These are phyloP conservation scores for Phytophthora litchii DNA, from an alignment of 352 stramenopile species.

Conservation along the genomic window DNA sequence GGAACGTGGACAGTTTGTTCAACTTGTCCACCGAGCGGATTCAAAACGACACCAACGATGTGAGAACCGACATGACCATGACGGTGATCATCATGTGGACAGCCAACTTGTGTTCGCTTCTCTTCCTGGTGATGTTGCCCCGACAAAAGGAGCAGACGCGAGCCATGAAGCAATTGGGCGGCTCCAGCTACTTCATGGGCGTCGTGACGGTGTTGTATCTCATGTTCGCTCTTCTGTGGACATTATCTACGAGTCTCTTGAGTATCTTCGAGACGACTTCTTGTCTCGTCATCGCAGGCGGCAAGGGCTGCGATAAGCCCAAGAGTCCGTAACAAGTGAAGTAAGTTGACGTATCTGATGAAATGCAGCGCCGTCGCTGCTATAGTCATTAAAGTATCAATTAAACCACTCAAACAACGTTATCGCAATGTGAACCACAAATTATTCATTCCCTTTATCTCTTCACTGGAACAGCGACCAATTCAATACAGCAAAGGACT, in stretches of 20 bases:
- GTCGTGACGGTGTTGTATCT: slow-evolving; percentile 50
- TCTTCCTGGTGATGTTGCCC: slow-evolving; percentile 56
- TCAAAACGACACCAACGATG: slow-evolving; percentile 46
- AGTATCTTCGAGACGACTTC: slow-evolving; percentile 58
- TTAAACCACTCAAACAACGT: not conserved
- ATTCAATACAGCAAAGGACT: slow-evolving; percentile 71
- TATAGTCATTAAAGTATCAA: slow-evolving; percentile 4
- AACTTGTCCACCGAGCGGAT: slow-evolving; percentile 50
- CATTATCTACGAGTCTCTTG: slow-evolving; percentile 57
- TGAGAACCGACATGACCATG: slow-evolving; percentile 55
- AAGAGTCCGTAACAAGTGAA: slow-evolving; percentile 25
- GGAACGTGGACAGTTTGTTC: slow-evolving; percentile 53
- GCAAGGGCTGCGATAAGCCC: slow-evolving; percentile 31
- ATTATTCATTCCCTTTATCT: not conserved
- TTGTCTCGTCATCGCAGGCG: slow-evolving; percentile 58
- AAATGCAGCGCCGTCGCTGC: slow-evolving; percentile 4
- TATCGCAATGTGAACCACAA: not conserved
- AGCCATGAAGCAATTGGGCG: slow-evolving; percentile 65
- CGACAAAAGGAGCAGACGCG: slow-evolving; percentile 70
- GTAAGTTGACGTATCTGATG: slow-evolving; percentile 16
- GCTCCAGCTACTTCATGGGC: slow-evolving; percentile 57
- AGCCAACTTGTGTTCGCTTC: slow-evolving; percentile 56
- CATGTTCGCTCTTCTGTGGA: slow-evolving; percentile 49
- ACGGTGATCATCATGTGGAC: slow-evolving; percentile 60
- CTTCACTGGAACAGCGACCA: slow-evolving; percentile 65